Conservation (phyloP, 176 grass and related monocot species). For the Hordeum marinum region DNA sequence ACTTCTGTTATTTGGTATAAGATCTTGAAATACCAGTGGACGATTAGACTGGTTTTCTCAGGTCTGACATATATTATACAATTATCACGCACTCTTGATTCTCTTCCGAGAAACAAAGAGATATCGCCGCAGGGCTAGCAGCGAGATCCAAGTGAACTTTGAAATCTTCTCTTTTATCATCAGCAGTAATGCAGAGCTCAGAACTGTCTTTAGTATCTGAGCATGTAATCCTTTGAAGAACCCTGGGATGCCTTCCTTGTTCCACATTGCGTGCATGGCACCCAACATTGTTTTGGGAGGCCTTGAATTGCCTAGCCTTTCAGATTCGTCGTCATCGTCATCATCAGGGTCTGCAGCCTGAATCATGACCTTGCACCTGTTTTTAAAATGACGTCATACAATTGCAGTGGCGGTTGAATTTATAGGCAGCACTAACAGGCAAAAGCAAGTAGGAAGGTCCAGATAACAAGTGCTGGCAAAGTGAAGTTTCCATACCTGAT, state of each 20-base stretch:
- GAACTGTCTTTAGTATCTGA: conserved; percentile 93
- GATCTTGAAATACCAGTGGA: not conserved
- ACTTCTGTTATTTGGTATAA: conserved; percentile 19
- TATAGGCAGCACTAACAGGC: not conserved
- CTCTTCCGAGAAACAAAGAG: conserved; percentile 65
- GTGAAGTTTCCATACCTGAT: conserved; percentile 63
- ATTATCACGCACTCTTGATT: conserved; percentile 49
- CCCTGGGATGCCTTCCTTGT: conserved; percentile 79
- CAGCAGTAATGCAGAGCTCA: conserved; percentile 91
- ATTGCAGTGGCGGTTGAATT: not conserved
- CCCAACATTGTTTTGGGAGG: conserved; percentile 69
- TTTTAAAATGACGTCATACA: not conserved
- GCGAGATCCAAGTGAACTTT: conserved; percentile 75
- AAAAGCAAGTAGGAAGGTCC: not conserved
- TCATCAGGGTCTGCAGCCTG: conserved; percentile 60
- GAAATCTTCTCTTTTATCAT: conserved; percentile 99
- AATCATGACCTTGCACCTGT: conserved; percentile 98
- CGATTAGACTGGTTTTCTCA: not conserved
- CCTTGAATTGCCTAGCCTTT: conserved; percentile 37
- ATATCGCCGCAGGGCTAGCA: conserved; percentile 67
- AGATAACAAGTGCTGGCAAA: not conserved
- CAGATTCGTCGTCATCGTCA: conserved; percentile 32
- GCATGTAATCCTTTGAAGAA: conserved; percentile 93
- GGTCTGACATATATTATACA: not conserved
- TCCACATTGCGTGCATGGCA: conserved; percentile 79